phyloP scores from a whole-genome alignment of 352 stramenopile genomes.

The Globisporangium nodosum region DNA sequence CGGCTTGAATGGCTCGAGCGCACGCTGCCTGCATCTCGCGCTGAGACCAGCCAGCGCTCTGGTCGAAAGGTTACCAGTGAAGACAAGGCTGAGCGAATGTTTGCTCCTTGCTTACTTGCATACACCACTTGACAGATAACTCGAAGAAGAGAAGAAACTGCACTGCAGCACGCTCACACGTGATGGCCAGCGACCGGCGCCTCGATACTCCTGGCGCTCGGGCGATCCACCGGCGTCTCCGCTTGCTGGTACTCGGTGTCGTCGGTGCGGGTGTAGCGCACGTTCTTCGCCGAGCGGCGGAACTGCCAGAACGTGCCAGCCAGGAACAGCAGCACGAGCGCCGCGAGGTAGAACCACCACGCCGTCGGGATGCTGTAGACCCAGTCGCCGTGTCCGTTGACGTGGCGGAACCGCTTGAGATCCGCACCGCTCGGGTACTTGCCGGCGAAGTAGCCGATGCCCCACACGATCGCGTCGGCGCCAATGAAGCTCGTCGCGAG shows the following conservation, averaged over 20 bases:
- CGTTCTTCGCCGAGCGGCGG: conserved; percentile 8
- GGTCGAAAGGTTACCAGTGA: no score
- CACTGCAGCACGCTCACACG: neutral
- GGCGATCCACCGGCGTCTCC: neutral
- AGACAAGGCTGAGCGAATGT: no score
- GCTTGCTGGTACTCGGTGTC: neutral
- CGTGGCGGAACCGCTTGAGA: conserved; percentile 37
- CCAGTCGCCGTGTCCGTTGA: conserved; percentile 16
- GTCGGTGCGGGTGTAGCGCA: conserved; percentile 5
- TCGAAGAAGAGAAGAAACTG: neutral
- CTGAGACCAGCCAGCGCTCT: neutral
- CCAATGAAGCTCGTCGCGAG: conserved; percentile 64
- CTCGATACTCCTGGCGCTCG: neutral
- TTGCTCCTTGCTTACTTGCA: neutral
- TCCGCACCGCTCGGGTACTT: conserved; percentile 59
- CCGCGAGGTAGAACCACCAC: conserved; percentile 67
- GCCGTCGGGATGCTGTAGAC: conserved; percentile 35
- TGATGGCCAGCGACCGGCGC: neutral
- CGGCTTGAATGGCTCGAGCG: neutral
- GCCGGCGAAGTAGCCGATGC: conserved; percentile 67
- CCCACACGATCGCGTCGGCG: conserved; percentile 36
- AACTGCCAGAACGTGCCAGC: conserved; percentile 35
- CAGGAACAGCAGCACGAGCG: conserved; percentile 38
- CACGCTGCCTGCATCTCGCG: neutral
- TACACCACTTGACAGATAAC: neutral